phyloP scores from a whole-genome alignment of 495 filamentous ascomycete species.

The Viridothelium virens region DNA sequence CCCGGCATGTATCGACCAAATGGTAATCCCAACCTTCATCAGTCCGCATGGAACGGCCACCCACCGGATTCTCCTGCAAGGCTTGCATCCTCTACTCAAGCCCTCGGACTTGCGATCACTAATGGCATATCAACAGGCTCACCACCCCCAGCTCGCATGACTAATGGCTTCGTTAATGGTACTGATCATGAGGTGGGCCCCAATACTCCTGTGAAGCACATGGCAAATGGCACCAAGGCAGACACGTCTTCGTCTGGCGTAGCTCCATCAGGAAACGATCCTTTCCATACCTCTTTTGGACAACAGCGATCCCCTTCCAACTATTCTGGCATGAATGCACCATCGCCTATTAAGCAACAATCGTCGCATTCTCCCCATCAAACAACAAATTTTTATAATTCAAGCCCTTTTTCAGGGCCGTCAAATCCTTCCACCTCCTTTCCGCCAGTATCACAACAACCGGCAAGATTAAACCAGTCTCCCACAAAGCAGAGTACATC shows the following conservation, averaged over 20 bases:
- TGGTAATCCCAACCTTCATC: conserved; percentile 18
- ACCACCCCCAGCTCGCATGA: not conserved
- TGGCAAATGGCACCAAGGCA: not conserved
- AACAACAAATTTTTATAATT: not conserved
- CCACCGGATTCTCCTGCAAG: conserved; percentile 8
- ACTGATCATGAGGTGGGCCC: not conserved
- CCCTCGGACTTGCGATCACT: conserved; percentile 5
- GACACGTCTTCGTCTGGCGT: not conserved
- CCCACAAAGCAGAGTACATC: conserved; percentile 38
- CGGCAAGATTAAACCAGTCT: conserved; percentile 11
- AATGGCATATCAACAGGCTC: not conserved
- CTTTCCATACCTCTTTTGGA: conserved; percentile 12
- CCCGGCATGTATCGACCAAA: conserved; percentile 28
- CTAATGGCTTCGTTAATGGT: not conserved
- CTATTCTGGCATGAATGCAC: not conserved
- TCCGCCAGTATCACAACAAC: conserved; percentile 7
- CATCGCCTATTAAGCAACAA: conserved; percentile 11
- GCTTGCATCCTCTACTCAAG: conserved; percentile 23
- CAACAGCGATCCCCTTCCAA: conserved; percentile 4
- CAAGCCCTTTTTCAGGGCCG: not conserved
- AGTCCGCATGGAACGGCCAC: conserved; percentile 14
- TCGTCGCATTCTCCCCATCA: not conserved
- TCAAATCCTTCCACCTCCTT: conserved; percentile 23
- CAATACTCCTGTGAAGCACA: not conserved
- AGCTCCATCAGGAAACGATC: conserved; percentile 8